Percentiles rank a stretch among this genome's conserved stretches.
Conservation (phyloP, 768 basidiomycete genomes). For the Boletellus sp. region DNA sequence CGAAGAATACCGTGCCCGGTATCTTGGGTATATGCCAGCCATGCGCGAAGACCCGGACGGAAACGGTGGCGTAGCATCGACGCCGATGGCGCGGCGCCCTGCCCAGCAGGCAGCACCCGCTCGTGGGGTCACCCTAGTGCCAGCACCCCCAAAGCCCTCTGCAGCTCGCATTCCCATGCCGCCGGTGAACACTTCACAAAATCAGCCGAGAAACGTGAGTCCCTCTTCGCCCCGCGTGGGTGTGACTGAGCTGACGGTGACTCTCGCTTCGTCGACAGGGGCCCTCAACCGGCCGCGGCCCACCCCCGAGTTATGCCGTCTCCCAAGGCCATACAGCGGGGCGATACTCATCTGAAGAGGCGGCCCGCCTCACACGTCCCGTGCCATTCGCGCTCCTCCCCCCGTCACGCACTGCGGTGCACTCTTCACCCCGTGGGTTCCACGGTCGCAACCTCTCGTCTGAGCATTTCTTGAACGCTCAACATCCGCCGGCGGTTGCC, state of each 20-base stretch:
- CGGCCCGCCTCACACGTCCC: constrained; percentile 13
- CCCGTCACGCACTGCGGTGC: constrained; percentile 34
- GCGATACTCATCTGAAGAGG: constrained; percentile 22
- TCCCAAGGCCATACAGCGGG: constrained; percentile 6
- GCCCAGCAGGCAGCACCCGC: constrained; percentile 4
- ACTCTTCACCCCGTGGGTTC: constrained; percentile 14
- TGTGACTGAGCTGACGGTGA: not conserved
- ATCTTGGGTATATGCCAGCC: constrained; percentile 1
- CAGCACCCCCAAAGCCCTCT: not conserved
- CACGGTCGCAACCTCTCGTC: constrained; percentile 27
- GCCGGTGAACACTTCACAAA: not conserved
- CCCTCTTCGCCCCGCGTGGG: not conserved
- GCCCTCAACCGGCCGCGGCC: constrained; percentile 1
- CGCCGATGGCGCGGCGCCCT: constrained; percentile 8
- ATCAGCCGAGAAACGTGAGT: constrained; percentile 15
- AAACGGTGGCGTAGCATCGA: constrained; percentile 9
- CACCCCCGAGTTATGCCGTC: constrained; percentile 15
- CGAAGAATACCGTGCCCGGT: constrained; percentile 1
- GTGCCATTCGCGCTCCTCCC: constrained; percentile 37
- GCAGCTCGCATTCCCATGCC: not conserved
- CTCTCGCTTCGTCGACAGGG: constrained; percentile 2
- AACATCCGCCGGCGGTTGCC: constrained; percentile 22
- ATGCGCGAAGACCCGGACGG: constrained; percentile 12
- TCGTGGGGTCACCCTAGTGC: constrained; percentile 5
- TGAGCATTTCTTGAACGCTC: constrained; percentile 23